Evolutionary conservation across 352 stramenopile species (phyloP).

Genomic region (Discostella stelligera): DNA sequence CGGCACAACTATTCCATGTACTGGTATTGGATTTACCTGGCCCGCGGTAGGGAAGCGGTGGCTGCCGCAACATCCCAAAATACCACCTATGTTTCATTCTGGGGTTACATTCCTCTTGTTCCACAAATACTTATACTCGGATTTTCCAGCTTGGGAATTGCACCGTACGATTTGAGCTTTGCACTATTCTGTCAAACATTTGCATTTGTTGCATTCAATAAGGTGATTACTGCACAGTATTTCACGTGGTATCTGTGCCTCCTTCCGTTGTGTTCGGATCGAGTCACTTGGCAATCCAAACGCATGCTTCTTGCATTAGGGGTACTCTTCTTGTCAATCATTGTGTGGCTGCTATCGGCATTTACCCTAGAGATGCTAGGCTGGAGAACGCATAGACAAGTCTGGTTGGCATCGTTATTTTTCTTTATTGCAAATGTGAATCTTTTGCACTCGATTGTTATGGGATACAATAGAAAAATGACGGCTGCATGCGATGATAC

Average conservation of each 20-base stretch:
- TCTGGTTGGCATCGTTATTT: conserved; percentile 71
- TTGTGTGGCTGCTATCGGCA: conserved; percentile 68
- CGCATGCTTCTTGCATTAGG: conserved; percentile 39
- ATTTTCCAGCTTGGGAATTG: conserved; percentile 71
- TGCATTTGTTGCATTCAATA: conserved; percentile 98
- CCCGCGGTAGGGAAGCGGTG: conserved; percentile 30
- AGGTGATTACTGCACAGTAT: conserved; percentile 93
- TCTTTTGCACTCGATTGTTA: conserved; percentile 60
- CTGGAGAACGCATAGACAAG: conserved; percentile 58
- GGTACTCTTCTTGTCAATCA: conserved; percentile 56
- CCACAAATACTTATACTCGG: conserved; percentile 81
- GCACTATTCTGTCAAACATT: conserved; percentile 96
- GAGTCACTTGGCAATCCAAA: conserved; percentile 48
- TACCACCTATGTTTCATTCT: conserved; percentile 6
- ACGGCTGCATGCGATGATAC: not conserved
- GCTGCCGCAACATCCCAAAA: conserved; percentile 12
- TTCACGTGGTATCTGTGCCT: conserved; percentile 97
- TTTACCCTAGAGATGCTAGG: conserved; percentile 80
- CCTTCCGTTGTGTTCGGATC: conserved; percentile 70
- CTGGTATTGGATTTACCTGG: conserved; percentile 99
- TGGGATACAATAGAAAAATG: conserved; percentile 30
- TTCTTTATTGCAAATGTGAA: conserved; percentile 79
- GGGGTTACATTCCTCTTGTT: conserved; percentile 63
- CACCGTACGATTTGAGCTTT: conserved; percentile 87
- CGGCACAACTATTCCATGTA: conserved; percentile 99